Percentiles rank a stretch among this genome's conserved stretches.
Evolutionary conservation across 345 rosid genomes (phyloP).

Genomic region (Alliaria petiolata): DNA sequence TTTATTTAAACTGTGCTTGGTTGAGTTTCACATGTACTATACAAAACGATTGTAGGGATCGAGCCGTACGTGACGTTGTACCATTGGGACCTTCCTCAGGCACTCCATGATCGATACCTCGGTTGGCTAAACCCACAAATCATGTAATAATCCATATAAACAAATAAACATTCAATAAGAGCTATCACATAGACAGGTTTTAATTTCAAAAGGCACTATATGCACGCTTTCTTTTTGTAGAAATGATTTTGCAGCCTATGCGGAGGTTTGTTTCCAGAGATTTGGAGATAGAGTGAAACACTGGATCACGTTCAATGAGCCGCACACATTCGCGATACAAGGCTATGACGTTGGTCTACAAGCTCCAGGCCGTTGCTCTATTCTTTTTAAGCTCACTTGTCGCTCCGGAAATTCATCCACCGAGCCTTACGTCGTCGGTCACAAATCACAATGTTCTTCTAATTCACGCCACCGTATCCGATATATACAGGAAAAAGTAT

Average conservation of each 20-base stretch:
- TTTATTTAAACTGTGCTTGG: not conserved
- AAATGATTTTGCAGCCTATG: constrained; percentile 69
- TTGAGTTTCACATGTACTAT: not conserved
- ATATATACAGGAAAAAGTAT: constrained; percentile 68
- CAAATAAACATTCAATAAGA: not conserved
- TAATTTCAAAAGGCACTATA: not conserved
- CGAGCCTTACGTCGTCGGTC: constrained; percentile 91
- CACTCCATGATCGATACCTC: constrained; percentile 64
- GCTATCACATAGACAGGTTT: not conserved
- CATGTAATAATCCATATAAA: constrained; percentile 39
- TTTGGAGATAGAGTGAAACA: constrained; percentile 94
- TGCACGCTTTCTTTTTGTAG: constrained; percentile 26
- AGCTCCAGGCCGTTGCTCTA: constrained; percentile 87
- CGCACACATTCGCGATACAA: constrained; percentile 74
- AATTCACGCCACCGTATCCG: constrained; percentile 56
- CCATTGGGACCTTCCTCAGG: constrained; percentile 99
- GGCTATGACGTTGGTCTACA: constrained; percentile 88
- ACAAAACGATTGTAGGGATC: constrained; percentile 51
- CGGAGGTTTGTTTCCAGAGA: constrained; percentile 76
- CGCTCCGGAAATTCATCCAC: constrained; percentile 74
- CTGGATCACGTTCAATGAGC: constrained; percentile 96
- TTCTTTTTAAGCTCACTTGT: constrained; percentile 61
- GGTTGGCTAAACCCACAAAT: constrained; percentile 82
- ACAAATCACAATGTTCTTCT: constrained; percentile 68
- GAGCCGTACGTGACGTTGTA: constrained; percentile 84